Conservation (phyloP, 1,139 yeast genomes). For the Suhomyces maxii region DNA sequence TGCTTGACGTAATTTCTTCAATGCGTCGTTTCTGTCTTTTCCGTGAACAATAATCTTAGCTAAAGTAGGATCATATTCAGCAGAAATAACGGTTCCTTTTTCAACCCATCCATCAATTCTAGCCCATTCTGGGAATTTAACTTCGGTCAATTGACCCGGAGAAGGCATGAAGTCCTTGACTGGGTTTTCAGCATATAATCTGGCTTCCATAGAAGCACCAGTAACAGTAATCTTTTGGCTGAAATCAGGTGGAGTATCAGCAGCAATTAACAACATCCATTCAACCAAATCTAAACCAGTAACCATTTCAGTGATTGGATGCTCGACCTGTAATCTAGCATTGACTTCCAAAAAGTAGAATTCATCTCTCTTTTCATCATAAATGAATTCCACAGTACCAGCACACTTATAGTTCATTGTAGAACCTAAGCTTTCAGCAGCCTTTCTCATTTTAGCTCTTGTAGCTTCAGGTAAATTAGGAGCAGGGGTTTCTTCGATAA, state of each 20-base stretch:
- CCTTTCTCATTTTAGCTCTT: conserved; percentile 69
- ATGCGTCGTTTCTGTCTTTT: conserved; percentile 79
- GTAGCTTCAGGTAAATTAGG: conserved; percentile 85
- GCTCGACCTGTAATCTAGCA: conserved; percentile 96
- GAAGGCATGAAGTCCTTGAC: conserved; percentile 93
- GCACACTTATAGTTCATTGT: conserved; percentile 90
- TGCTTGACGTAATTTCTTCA: conserved; percentile 73
- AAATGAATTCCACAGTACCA: conserved; percentile 95
- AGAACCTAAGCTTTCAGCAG: conserved; percentile 81
- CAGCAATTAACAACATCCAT: conserved; percentile 94
- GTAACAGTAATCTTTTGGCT: conserved; percentile 54
- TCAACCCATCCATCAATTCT: conserved; percentile 93
- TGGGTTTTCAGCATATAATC: conserved; percentile 95
- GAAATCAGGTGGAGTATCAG: conserved; percentile 82
- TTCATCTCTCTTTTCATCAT: conserved; percentile 80
- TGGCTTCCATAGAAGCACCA: conserved; percentile 96
- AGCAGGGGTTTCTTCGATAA: conserved; percentile 97
- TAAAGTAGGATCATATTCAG: conserved; percentile 94
- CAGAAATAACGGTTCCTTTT: conserved; percentile 85
- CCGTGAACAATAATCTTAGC: conserved; percentile 97
- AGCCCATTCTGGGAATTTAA: conserved; percentile 83
- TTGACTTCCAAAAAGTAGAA: conserved; percentile 95
- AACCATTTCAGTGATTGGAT: conserved; percentile 93
- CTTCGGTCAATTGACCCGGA: conserved; percentile 90
- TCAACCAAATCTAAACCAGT: conserved; percentile 94